These are phyloP conservation scores for Cercospora sojina DNA, from an alignment of 2,329 filamentous ascomycete species.

Conservation along the genomic window DNA sequence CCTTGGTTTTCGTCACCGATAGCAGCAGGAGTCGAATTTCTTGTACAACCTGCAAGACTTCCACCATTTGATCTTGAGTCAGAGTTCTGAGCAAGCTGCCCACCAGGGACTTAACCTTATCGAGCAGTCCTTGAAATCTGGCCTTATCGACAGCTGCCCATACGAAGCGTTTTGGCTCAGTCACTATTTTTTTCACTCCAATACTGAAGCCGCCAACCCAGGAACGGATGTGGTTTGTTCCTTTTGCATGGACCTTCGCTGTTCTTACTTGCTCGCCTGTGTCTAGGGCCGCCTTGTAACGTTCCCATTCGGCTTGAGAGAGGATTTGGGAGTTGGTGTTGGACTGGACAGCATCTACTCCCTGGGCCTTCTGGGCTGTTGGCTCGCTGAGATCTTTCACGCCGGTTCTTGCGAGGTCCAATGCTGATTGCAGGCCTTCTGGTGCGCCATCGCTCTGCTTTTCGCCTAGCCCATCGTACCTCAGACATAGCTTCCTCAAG, in stretches of 20 bases:
- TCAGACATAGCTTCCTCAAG: background rate
- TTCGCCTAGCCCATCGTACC: background rate
- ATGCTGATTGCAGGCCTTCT: background rate
- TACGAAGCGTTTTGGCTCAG: background rate
- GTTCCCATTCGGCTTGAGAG: background rate
- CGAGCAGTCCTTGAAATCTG: background rate
- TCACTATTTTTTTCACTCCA: background rate
- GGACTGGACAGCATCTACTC: background rate
- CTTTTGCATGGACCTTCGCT: background rate
- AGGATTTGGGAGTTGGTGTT: background rate
- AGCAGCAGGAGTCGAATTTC: background rate
- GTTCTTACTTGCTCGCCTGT: background rate
- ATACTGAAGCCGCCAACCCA: background rate
- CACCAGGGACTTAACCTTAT: background rate
- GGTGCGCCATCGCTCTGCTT: background rate
- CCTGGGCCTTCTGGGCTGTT: background rate
- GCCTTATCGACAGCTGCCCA: background rate
- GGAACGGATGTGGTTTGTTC: background rate
- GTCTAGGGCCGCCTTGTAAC: background rate
- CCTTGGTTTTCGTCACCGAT: background rate
- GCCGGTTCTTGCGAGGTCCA: background rate
- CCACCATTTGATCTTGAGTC: background rate
- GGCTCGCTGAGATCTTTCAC: background rate
- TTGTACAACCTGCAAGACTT: background rate
- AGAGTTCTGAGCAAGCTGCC: background rate